phyloP scores from a whole-genome alignment of 108 stramenopile species.

The Cyclotella cryptica region DNA sequence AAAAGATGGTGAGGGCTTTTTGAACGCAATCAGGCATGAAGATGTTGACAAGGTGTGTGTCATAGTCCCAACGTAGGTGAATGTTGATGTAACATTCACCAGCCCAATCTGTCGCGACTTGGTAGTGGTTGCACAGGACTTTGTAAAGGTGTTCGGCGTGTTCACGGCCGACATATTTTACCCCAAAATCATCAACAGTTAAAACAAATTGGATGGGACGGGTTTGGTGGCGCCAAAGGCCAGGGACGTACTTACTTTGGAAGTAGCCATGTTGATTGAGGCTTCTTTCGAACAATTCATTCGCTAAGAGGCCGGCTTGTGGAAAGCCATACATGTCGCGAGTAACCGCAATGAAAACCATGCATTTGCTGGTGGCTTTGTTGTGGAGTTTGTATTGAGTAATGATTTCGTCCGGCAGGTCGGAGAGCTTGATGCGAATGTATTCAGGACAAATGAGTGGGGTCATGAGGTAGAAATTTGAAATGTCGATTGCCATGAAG shows the following conservation, averaged over 20 bases:
- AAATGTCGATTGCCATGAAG: too few relatives aligned
- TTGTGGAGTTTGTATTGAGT: slow-evolving; percentile 32
- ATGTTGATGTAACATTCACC: slow-evolving; percentile 7
- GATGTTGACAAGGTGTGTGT: background rate
- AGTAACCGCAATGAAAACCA: slow-evolving; percentile 21
- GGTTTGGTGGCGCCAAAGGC: too few relatives aligned
- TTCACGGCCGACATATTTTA: background rate
- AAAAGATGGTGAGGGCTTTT: background rate
- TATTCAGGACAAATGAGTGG: too few relatives aligned
- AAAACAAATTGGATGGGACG: background rate
- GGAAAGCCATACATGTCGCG: slow-evolving; percentile 61
- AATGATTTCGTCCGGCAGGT: too few relatives aligned
- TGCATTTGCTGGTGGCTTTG: slow-evolving; percentile 8
- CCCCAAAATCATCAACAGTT: slow-evolving; percentile 12
- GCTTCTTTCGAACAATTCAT: background rate
- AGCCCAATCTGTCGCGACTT: slow-evolving; percentile 12
- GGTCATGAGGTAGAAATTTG: too few relatives aligned
- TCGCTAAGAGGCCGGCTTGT: too few relatives aligned
- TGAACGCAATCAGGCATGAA: slow-evolving; percentile 14
- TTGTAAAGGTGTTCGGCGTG: background rate
- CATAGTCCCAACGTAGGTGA: too few relatives aligned
- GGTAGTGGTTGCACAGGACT: background rate
- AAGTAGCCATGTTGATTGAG: background rate
- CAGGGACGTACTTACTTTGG: background rate
- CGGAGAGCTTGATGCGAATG: too few relatives aligned